Conservation (phyloP, 495 filamentous ascomycete genomes). For the Tirmania nivea region DNA sequence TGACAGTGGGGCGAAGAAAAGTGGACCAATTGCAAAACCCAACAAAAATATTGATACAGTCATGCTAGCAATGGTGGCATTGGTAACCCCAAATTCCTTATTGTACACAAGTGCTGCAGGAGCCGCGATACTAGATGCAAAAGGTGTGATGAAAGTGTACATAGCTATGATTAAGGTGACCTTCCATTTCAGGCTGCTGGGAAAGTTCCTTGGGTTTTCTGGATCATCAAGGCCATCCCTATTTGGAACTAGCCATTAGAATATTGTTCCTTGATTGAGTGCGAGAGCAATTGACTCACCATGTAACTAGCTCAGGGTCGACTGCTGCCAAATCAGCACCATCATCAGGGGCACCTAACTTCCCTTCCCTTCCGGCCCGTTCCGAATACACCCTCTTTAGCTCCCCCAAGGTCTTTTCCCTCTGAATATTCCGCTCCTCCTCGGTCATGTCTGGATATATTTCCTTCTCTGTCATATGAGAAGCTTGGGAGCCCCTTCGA, state of each 20-base stretch:
- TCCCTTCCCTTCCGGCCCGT: constrained; percentile 8
- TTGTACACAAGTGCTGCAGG: constrained; percentile 37
- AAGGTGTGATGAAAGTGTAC: constrained; percentile 53
- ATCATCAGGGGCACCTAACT: constrained; percentile 15
- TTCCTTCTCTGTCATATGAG: not conserved
- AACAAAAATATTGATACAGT: constrained; percentile 53
- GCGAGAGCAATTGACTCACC: constrained; percentile 2
- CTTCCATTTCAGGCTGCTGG: constrained; percentile 24
- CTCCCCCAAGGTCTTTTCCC: not conserved
- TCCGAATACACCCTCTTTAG: not conserved
- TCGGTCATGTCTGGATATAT: not conserved
- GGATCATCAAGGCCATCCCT: constrained; percentile 20
- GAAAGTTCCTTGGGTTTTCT: constrained; percentile 27
- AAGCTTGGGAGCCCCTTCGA: not conserved
- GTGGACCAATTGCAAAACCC: constrained; percentile 43
- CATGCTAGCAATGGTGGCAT: constrained; percentile 26
- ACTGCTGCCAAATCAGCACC: constrained; percentile 12
- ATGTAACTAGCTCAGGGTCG: constrained; percentile 16
- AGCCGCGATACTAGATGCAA: constrained; percentile 46
- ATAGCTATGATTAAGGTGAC: constrained; percentile 22
- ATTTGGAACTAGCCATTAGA: not conserved
- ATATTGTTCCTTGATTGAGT: not conserved
- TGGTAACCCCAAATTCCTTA: constrained; percentile 36
- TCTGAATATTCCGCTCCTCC: not conserved
- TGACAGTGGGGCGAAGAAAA: constrained; percentile 38